A percentile compares a stretch with the other conserved stretches of the same genome.
Evolutionary conservation across 2,329 filamentous ascomycete genomes (phyloP).

Genomic region (Xylaria sp.): DNA sequence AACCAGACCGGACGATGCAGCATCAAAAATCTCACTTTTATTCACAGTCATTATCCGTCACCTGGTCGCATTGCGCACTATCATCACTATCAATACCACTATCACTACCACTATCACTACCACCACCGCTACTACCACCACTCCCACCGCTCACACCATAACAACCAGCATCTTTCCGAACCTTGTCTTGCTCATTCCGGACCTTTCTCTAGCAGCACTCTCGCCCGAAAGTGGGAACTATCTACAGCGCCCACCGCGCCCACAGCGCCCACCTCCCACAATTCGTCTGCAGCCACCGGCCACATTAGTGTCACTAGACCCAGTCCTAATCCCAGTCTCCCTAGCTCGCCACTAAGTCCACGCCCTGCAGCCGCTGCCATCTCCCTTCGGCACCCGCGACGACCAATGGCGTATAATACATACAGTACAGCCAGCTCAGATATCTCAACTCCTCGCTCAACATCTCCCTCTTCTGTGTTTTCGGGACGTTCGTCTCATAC

Average conservation of each 20-base stretch:
- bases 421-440: conserved; percentile 61
- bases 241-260: conserved; percentile 30
- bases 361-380: conserved; percentile 35
- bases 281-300: conserved; percentile 35
- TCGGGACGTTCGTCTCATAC: conserved; percentile 61
- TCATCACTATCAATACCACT: neutral
- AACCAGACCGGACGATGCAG: conserved; percentile 39
- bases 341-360: conserved; percentile 29
- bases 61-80: conserved; percentile 26
- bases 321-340: conserved; percentile 33
- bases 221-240: conserved; percentile 44
- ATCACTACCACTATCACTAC: neutral
- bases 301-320: conserved; percentile 38
- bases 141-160: neutral
- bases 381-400: conserved; percentile 40
- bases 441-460: conserved; percentile 65
- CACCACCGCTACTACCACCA: neutral
- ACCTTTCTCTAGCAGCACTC: conserved; percentile 47
- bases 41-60: conserved; percentile 15
- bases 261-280: conserved; percentile 27
- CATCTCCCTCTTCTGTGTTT: conserved; percentile 60
- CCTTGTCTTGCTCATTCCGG: conserved; percentile 46
- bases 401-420: conserved; percentile 58
- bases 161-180: conserved; percentile 39
- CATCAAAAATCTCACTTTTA: conserved; percentile 36